Base-by-base conservation (phyloP, 1,139 yeast species). In the Diutina sp. region DNA sequence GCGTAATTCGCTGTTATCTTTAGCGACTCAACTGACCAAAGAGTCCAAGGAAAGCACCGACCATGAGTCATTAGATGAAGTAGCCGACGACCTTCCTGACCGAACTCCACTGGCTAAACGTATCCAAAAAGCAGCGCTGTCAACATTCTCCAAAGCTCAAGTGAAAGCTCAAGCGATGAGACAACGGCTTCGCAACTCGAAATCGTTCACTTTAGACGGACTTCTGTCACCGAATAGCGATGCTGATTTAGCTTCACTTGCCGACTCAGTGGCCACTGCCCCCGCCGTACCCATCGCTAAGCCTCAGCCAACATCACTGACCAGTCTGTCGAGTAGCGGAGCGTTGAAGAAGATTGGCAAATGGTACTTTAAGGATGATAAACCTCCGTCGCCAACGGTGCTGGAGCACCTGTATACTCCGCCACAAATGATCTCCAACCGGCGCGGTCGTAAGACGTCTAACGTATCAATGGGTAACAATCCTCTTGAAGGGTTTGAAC, bases 391-490 rank as follows among this genome's bases (percentile, higher is more conserved):
- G 56, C 61, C 11, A 30, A 21, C 25, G 41, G 62, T 58, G 57
- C 55, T 61, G 65, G 55, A 56, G 38, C 30, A 30, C 57, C 45
- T 57, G 3, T 81, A 82, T 60, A 72, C 69, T 2, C 80, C 84
- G 0, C 88, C 88, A 0, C 87, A 83, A 64, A 84, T 84, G 89
- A 84, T 84, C 35, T 74, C 80, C 56, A 80, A 72, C 55, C 71
- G 90, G 6, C 53, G 53, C 1, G 53, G 53, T 14, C 53, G 53
- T 29, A 50, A 50, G 16, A 50, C 41, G 4, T 30, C 53, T n/a
- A 50, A n/a, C 14, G 32, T 32, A 4, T 50, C 44, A 3, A 35
- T 35, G 41, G n/a, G 25, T 21, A 21, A 21, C 25, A 21, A 21
- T 4, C 25, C 41, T 2, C 41, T 5, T 1, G 41, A 35, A 12